Conservation (phyloP, 1,284 basidiomycete species). For the Mycosarcoma maydis region DNA sequence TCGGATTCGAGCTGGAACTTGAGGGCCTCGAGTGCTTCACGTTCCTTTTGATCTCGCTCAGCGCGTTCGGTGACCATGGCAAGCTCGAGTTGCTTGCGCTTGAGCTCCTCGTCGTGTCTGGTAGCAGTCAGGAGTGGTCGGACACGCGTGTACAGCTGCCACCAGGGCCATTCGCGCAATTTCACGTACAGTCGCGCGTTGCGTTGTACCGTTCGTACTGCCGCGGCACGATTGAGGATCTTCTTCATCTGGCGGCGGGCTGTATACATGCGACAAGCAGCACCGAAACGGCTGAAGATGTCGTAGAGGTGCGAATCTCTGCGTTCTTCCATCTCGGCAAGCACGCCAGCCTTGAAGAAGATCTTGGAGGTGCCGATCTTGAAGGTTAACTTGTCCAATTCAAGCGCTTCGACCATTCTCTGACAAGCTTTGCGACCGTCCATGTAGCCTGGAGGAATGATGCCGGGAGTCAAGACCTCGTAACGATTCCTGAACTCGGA, state of each 20-base stretch:
- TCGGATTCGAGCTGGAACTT: slow-evolving; percentile 56
- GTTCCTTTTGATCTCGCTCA: slow-evolving; percentile 62
- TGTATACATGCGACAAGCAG: slow-evolving; percentile 83
- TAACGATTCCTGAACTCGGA: slow-evolving; percentile 97
- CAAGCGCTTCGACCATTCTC: slow-evolving; percentile 89
- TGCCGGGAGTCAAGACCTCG: slow-evolving; percentile 91
- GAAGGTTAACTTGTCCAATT: slow-evolving; percentile 84
- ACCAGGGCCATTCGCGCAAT: slow-evolving; percentile 98
- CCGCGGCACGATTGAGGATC: slow-evolving; percentile 89
- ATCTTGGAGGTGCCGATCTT: slow-evolving; percentile 96
- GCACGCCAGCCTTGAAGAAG: slow-evolving; percentile 98
- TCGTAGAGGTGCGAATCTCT: slow-evolving; percentile 87
- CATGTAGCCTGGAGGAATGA: slow-evolving; percentile 93
- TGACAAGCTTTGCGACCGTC: slow-evolving; percentile 93
- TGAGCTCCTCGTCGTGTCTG: slow-evolving; percentile 88
- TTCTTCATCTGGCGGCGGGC: slow-evolving; percentile 92
- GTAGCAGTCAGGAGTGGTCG: slow-evolving; percentile 92
- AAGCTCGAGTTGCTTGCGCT: slow-evolving; percentile 87
- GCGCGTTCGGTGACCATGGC: slow-evolving; percentile 70
- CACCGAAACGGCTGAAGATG: slow-evolving; percentile 88
- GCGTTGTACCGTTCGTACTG: slow-evolving; percentile 89
- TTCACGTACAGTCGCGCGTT: slow-evolving; percentile 85
- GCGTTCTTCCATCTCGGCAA: slow-evolving; percentile 96
- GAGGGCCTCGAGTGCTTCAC: slow-evolving; percentile 56
- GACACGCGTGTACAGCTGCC: slow-evolving; percentile 94